Conservation (phyloP, 2,329 filamentous ascomycete species). For the Verticillium tricorpus region DNA sequence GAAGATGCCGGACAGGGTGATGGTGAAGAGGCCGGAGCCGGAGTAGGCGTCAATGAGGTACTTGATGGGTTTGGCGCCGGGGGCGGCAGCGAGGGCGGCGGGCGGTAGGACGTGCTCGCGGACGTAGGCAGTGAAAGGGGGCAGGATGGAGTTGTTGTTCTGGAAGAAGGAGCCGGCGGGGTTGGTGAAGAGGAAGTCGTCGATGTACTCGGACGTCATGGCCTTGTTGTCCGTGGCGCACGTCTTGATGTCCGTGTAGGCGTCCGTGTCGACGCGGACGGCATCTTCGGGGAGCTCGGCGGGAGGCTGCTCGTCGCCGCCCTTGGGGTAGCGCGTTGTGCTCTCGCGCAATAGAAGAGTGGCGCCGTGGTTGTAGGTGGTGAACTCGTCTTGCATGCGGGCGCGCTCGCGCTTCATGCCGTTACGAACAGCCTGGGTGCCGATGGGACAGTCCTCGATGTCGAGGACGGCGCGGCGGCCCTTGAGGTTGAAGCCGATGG, state of each 20-base stretch:
- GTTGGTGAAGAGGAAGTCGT: slow-evolving; percentile 80
- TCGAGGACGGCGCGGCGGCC: slow-evolving; percentile 77
- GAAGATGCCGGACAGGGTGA: slow-evolving; percentile 84
- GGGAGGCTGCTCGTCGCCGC: slow-evolving; percentile 13
- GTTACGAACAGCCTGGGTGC: slow-evolving; percentile 75
- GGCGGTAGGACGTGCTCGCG: slow-evolving; percentile 67
- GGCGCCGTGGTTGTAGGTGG: slow-evolving; percentile 72
- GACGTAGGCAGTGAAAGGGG: slow-evolving; percentile 81
- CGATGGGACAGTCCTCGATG: slow-evolving; percentile 96
- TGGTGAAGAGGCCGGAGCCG: slow-evolving; percentile 93
- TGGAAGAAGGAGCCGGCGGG: slow-evolving; percentile 96
- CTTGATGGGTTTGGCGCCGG: slow-evolving; percentile 48
- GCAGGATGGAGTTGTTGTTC: slow-evolving; percentile 98
- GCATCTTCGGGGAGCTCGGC: slow-evolving; percentile 31
- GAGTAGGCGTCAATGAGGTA: slow-evolving; percentile 98
- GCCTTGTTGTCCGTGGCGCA: slow-evolving; percentile 85
- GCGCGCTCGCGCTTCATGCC: slow-evolving; percentile 78
- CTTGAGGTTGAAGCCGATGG: slow-evolving; percentile 88
- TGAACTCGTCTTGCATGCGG: slow-evolving; percentile 66
- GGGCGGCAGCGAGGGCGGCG: slow-evolving; percentile 25
- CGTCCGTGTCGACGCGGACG: slow-evolving; percentile 49
- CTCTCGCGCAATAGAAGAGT: slow-evolving; percentile 86
- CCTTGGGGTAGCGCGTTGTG: slow-evolving; percentile 58
- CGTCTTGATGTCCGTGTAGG: slow-evolving; percentile 72
- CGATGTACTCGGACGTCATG: slow-evolving; percentile 82